Conservation (phyloP, 345 rosid species). For the Eucalyptus camaldulensis region DNA sequence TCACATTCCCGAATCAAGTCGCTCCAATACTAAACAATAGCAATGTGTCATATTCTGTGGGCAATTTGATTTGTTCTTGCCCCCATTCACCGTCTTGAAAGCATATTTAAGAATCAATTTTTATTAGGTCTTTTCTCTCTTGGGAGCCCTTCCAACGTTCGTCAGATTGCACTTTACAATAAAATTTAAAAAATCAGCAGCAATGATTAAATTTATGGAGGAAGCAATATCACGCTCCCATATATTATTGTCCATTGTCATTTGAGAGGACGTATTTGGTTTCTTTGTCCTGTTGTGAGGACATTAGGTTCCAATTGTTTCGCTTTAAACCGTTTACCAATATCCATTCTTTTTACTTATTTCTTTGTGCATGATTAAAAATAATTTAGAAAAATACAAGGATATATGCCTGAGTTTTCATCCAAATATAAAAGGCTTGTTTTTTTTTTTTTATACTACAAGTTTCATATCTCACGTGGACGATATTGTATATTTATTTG, state of each 20-base stretch:
- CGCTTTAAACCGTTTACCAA: background rate
- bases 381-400: background rate
- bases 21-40: background rate
- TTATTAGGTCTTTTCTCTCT: background rate
- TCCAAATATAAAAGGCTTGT: background rate
- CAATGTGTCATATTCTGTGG: background rate
- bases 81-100: background rate
- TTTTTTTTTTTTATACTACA: background rate
- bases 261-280: background rate
- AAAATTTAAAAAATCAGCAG: background rate
- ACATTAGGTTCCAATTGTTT: background rate
- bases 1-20: background rate
- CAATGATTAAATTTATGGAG: background rate
- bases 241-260: background rate
- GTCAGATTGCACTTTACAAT: background rate
- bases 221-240: background rate
- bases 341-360: background rate
- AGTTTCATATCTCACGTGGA: background rate
- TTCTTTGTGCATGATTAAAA: background rate
- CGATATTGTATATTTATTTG: background rate
- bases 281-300: background rate
- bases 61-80: background rate
- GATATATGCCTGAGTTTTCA: background rate
- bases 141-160: fast-evolving
- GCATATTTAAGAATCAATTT: background rate